Conservation (phyloP, 2,329 filamentous ascomycete species). For the Penicillium brasilianum region DNA sequence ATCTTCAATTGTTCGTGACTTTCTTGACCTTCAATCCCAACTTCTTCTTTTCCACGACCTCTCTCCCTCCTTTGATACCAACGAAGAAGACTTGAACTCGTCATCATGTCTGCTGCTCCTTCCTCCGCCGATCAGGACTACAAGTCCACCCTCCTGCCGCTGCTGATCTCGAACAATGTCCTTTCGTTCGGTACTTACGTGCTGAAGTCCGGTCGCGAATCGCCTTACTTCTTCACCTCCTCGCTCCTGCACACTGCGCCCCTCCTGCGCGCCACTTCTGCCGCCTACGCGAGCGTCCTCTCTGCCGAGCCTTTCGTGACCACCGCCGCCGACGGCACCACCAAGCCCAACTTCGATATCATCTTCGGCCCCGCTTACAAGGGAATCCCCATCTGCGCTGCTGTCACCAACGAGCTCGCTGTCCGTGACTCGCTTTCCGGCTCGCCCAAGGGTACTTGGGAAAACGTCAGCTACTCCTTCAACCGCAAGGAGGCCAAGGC, state of each 20-base stretch:
- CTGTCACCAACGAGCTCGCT: slow-evolving; percentile 75
- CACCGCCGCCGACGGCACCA: slow-evolving; percentile 39
- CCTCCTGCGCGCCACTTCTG: slow-evolving; percentile 76
- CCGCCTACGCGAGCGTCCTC: slow-evolving; percentile 75
- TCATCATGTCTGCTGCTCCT: slow-evolving; percentile 34
- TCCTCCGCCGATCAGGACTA: slow-evolving; percentile 40
- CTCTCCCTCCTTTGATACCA: neutral
- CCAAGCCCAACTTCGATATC: slow-evolving; percentile 71
- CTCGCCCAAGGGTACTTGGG: slow-evolving; percentile 61
- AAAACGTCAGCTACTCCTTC: slow-evolving; percentile 79
- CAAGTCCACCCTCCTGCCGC: slow-evolving; percentile 45
- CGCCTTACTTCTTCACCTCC: slow-evolving; percentile 98
- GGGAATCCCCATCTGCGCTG: slow-evolving; percentile 86
- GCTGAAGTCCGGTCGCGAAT: slow-evolving; percentile 87
- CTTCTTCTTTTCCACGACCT: neutral
- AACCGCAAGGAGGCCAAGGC: slow-evolving; percentile 97
- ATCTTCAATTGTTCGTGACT: slow-evolving; percentile 8
- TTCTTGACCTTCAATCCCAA: neutral
- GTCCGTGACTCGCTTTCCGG: slow-evolving; percentile 60
- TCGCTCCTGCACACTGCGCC: slow-evolving; percentile 84
- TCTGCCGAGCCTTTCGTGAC: slow-evolving; percentile 53
- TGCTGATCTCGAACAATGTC: slow-evolving; percentile 48
- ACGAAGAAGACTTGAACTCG: neutral
- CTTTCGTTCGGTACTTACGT: slow-evolving; percentile 59
- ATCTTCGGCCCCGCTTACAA: slow-evolving; percentile 97